Evolutionary conservation across 2,329 filamentous ascomycete genomes (phyloP), one percentile per base, ranked within the genome.

Genomic region (Shiraia sp.): DNA sequence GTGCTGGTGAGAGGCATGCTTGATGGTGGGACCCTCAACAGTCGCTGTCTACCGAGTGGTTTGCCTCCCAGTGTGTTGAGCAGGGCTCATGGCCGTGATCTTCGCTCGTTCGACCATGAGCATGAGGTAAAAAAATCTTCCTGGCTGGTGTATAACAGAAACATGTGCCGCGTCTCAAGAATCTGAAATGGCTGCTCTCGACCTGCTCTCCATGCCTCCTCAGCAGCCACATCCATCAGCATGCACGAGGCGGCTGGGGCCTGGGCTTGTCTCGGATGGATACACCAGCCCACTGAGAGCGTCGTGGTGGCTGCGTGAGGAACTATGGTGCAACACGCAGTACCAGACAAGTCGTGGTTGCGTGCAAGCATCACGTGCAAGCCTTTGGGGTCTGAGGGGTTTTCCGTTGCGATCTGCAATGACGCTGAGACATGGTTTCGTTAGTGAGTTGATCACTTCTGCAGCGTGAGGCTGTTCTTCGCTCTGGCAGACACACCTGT

Each of bases 81-180:
- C 26, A 17, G 32, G 16, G 49, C 45, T 36, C 42, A 49, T 49
- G 47, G 38, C 42, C 47, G 56, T 47, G 42, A 53, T 59, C 48
- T 36, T 38, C 38, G 48, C 34, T 22, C 19, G 19, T 22, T 22
- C 19, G 19, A 22, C 19, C 4, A 22, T 22, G 19, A 22, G 47
- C 4, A 22, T 22, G 19, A 22, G 47, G 15, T 14, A 17, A 35
- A 55, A 59, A 59, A 49, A 35, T 57, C 51, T 57, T 54, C 47
- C 47, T 58, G 40, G 54, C 41, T 37, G 37, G 39, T 33, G 45
- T 49, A 42, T 26, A 35, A 51, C 42, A 29, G 40, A 36, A 53
- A 34, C 37, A 45, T 36, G 49, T 51, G 39, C 31, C 50, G 34
- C 42, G 32, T 45, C 43, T 45, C 29, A 33, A 17, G 34, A 37